A percentile compares a stretch with the other conserved stretches of the same genome.
Evolutionary conservation across 2,329 filamentous ascomycete genomes (phyloP).

Genomic region (Alternaria incomplexa): DNA sequence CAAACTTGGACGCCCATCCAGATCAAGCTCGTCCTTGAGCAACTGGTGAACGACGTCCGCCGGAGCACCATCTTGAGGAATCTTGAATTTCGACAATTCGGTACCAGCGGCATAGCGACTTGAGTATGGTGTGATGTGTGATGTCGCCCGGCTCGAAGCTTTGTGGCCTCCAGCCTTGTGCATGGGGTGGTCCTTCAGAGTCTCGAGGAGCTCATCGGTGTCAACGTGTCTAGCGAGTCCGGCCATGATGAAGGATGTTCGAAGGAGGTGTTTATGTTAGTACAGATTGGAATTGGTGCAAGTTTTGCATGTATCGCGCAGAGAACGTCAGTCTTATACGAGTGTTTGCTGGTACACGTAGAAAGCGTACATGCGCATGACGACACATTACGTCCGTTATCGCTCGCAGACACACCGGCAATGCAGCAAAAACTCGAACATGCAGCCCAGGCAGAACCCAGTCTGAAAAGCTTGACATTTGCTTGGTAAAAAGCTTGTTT

Average conservation of each 20-base stretch:
- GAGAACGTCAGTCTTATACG: background rate
- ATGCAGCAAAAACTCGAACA: background rate
- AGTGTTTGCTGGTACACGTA: slow-evolving; percentile 1
- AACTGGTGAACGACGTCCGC: slow-evolving; percentile 71
- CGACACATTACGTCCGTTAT: slow-evolving; percentile 13
- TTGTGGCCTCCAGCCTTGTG: slow-evolving; percentile 46
- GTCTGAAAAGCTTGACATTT: slow-evolving; percentile 35
- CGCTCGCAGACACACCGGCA: background rate
- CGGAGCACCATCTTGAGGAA: slow-evolving; percentile 64
- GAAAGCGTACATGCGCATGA: slow-evolving; percentile 13
- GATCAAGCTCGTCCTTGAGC: slow-evolving; percentile 52
- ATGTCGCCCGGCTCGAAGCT: slow-evolving; percentile 48
- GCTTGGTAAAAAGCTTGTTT: slow-evolving; percentile 41
- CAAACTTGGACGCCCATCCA: slow-evolving; percentile 63
- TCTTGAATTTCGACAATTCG: slow-evolving; percentile 66
- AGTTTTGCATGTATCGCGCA: background rate
- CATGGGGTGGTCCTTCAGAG: slow-evolving; percentile 56
- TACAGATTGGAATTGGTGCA: background rate
- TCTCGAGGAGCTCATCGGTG: slow-evolving; percentile 60
- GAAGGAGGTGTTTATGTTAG: background rate
- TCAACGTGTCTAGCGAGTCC: slow-evolving; percentile 60
- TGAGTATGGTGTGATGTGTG: slow-evolving; percentile 63
- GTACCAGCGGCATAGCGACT: slow-evolving; percentile 61
- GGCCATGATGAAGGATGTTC: slow-evolving; percentile 48
- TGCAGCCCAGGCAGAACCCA: background rate